These are phyloP conservation scores for Sporodiniella umbellata DNA, from an alignment of 371 early-diverging fungal species.

Conservation along the genomic window DNA sequence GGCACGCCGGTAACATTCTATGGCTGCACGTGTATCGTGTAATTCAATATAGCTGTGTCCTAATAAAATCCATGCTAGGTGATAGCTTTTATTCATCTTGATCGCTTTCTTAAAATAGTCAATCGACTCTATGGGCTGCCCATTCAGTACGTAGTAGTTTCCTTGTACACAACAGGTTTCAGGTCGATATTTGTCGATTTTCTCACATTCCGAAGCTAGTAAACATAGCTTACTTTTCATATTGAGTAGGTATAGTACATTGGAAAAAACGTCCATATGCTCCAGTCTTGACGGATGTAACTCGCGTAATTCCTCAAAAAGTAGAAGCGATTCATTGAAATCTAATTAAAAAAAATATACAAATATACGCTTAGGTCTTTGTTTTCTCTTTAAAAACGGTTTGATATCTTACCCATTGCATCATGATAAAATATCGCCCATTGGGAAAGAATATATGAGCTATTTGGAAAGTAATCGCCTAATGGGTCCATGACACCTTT, in stretches of 20 bases:
- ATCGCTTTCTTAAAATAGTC: slow-evolving; percentile 84
- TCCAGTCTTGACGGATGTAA: slow-evolving; percentile 80
- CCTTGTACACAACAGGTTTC: slow-evolving; percentile 88
- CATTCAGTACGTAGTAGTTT: slow-evolving; percentile 85
- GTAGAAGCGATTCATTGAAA: slow-evolving; percentile 61
- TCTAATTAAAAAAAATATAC: slow-evolving; percentile 38
- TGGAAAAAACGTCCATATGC: slow-evolving; percentile 84
- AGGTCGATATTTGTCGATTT: slow-evolving; percentile 79
- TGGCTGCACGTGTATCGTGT: slow-evolving; percentile 84
- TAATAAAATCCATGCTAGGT: slow-evolving; percentile 88
- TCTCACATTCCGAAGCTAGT: slow-evolving; percentile 76
- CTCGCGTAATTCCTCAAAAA: slow-evolving; percentile 69
- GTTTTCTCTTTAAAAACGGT: no score
- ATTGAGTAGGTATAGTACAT: slow-evolving; percentile 82
- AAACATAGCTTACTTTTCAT: slow-evolving; percentile 67
- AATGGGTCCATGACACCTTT: slow-evolving; percentile 25
- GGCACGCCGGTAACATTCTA: slow-evolving; percentile 87
- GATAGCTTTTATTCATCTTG: slow-evolving; percentile 72
- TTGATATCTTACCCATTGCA: slow-evolving; percentile 30
- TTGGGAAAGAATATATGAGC: slow-evolving; percentile 60
- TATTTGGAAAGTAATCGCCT: slow-evolving; percentile 44
- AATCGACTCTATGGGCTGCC: slow-evolving; percentile 83
- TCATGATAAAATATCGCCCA: slow-evolving; percentile 53
- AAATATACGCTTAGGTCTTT: neutral
- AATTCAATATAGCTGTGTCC: slow-evolving; percentile 96